Evolutionary conservation across 495 filamentous ascomycete species (phyloP), one percentile per base, ranked within the genome.

Genomic region (Neurospora sp.): DNA sequence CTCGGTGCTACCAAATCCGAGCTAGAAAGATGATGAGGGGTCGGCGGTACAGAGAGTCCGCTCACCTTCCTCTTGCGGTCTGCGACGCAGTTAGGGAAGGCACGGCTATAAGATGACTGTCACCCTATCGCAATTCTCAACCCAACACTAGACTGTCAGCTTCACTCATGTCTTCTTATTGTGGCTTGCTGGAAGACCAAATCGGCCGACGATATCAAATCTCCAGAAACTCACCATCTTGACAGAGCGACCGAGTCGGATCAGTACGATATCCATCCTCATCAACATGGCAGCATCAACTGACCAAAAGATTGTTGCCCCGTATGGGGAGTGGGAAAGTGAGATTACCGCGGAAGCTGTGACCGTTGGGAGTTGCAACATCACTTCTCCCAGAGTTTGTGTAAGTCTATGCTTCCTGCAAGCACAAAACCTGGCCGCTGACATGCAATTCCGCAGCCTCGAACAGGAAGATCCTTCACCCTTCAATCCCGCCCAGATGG

Each of bases 281-380:
- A 31, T 22, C 45, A 5, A 10, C 9, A 53, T 53, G 45, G 9
- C 45, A 20, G 45, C 45, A 22, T 53, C 45, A 22, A 20, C 9
- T 53, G 4, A 53, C 3, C 45, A 53, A 20, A 53, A 12, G 45
- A 5, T 53, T 53, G 72, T 72, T 27, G 76, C 77, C 4, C 80
- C 83, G 3, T 85, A 85, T 68, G 85, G 85, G 16, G 81, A 77
- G 16, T 87, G 85, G 85, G 74, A 76, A 38, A 85, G 84, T 69
- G 80, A 79, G 14, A 82, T 87, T 59, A 83, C 81, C 31, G 78
- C 77, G 31, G 83, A 85, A 40, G 74, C 76, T 10, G 74, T 84
- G 31, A 77, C 83, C 35, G 79, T 75, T 37, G 76, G 75, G 42
- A 82, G 74, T 27, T 71, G 77, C 6, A 45, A 42, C 9, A 68